Percentiles rank a stretch among this genome's conserved stretches.
phyloP scores from a whole-genome alignment of 176 grass and related monocot species.

The Carex scoparia region DNA sequence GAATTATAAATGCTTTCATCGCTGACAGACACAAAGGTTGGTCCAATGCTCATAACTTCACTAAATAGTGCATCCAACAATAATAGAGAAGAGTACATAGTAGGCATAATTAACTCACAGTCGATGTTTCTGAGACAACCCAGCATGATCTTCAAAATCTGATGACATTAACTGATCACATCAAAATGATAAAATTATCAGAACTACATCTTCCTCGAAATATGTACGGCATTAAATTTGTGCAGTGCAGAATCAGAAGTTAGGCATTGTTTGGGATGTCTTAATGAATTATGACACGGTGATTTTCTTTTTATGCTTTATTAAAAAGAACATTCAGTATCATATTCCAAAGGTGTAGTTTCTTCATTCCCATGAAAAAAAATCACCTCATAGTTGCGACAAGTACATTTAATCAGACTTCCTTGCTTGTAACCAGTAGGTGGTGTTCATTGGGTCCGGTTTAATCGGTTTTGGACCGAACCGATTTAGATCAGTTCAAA shows the following conservation, averaged over 20 bases:
- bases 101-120: conserved; percentile 42
- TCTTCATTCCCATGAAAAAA: not conserved
- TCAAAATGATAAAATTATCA: conserved; percentile 23
- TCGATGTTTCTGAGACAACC: conserved; percentile 46
- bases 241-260: not conserved
- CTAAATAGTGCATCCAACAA: not conserved
- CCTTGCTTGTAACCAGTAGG: conserved; percentile 46
- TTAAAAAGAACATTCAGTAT: no score
- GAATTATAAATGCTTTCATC: conserved; percentile 52
- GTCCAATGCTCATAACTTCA: conserved; percentile 3
- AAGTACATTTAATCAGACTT: conserved; percentile 11
- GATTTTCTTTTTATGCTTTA: conserved; percentile 32
- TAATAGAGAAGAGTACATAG: not conserved
- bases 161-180: conserved; percentile 45
- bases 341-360: not conserved
- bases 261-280: no score
- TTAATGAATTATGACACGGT: conserved; percentile 29
- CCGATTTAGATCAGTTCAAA: no score
- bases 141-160: conserved; percentile 62
- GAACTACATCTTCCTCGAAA: not conserved
- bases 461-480: no score
- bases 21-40: conserved; percentile 32
- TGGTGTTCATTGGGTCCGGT: no score
- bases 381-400: not conserved
- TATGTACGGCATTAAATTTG: not conserved